Evolutionary conservation across 2,329 filamentous ascomycete genomes (phyloP).

Genomic region (Hansfordia pulvinata): DNA sequence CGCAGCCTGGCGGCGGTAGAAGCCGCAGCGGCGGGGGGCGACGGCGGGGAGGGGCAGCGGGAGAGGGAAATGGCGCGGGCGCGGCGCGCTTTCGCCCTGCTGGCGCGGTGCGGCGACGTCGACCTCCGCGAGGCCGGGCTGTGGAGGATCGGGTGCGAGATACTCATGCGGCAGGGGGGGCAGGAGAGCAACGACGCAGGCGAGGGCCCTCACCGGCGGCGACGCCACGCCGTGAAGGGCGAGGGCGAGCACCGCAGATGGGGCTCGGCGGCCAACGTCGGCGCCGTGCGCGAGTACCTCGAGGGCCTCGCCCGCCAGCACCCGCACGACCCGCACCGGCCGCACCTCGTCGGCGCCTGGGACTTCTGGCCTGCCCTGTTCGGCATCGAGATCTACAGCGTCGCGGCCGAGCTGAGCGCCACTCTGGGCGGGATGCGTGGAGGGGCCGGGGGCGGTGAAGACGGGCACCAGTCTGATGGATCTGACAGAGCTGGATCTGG

Average conservation of each 20-base stretch:
- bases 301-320: conserved; percentile 66
- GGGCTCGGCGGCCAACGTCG: conserved; percentile 31
- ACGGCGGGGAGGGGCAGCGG: too few relatives aligned
- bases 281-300: conserved; percentile 47
- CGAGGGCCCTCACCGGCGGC: too few relatives aligned
- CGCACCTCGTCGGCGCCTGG: conserved; percentile 46
- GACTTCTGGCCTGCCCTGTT: conserved; percentile 77
- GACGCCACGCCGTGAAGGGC: neutral
- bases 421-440: conserved; percentile 24
- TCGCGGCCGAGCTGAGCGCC: conserved; percentile 43
- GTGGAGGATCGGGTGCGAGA: conserved; percentile 78
- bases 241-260: conserved; percentile 14
- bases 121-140: conserved; percentile 57
- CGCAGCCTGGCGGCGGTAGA: conserved; percentile 59
- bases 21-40: conserved; percentile 56
- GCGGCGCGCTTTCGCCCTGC: conserved; percentile 59
- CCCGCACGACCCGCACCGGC: conserved; percentile 50
- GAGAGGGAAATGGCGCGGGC: conserved; percentile 59
- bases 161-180: conserved; percentile 53
- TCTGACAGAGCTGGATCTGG: too few relatives aligned
- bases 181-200: conserved; percentile 10
- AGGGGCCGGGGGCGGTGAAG: conserved; percentile 13
- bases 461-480: conserved; percentile 16
- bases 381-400: conserved; percentile 66
- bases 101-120: conserved; percentile 46